A percentile compares a stretch with the other conserved stretches of the same genome.
phyloP scores from a whole-genome alignment of 2,329 filamentous ascomycete species.

The Ophioceras dolichostomum region DNA sequence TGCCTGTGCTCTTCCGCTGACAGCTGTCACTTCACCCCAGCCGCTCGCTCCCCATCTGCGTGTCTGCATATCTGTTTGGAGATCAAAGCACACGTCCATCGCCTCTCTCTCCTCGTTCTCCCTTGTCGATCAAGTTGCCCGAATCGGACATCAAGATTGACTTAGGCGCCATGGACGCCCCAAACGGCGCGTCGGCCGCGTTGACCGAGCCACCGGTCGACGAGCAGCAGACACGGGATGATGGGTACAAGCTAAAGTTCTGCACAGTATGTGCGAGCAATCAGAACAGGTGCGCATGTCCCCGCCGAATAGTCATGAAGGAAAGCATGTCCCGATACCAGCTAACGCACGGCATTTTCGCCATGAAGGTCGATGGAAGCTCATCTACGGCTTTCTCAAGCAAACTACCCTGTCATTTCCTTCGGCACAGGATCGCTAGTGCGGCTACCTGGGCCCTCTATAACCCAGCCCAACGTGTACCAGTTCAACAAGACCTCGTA shows the following conservation, averaged over 20 bases:
- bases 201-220: slow-evolving; percentile 13
- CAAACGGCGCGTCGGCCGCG: slow-evolving; percentile 23
- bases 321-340: too few species aligned
- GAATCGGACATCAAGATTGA: too few species aligned
- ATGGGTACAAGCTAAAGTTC: slow-evolving; percentile 82
- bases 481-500: slow-evolving; percentile 97
- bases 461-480: slow-evolving; percentile 93
- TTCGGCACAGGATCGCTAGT: slow-evolving; percentile 95
- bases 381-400: slow-evolving; percentile 81
- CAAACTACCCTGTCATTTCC: slow-evolving; percentile 88
- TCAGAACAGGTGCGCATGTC: slow-evolving; percentile 85
- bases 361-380: slow-evolving; percentile 80
- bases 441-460: slow-evolving; percentile 79
- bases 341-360: neutral
- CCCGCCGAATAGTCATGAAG: too few species aligned
- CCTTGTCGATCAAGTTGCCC: too few species aligned
- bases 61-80: neutral
- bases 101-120: too few species aligned
- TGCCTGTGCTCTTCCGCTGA: neutral
- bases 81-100: too few species aligned
- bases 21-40: neutral
- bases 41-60: neutral
- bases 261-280: slow-evolving; percentile 99
- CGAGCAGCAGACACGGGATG: slow-evolving; percentile 25
- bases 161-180: slow-evolving; percentile 23